Evolutionary conservation across 352 stramenopile genomes (phyloP).

Genomic region (Globisporangium nodosum): DNA sequence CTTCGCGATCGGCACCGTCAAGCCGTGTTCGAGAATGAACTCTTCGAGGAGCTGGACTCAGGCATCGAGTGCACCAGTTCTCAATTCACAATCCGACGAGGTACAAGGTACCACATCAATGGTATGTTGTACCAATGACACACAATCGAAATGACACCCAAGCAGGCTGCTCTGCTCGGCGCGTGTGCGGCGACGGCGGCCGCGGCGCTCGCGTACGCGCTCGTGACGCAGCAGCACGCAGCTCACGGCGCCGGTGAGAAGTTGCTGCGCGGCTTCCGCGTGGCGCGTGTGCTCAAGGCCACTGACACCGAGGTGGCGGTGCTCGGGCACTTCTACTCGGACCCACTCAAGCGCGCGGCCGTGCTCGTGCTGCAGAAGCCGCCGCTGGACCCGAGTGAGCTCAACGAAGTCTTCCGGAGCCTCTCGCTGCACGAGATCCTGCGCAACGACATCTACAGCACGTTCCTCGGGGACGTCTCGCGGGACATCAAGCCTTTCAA

Average conservation of each 20-base stretch:
- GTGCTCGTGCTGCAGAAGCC: constrained; percentile 70
- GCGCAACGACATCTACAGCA: constrained; percentile 82
- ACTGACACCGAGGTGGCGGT: constrained; percentile 61
- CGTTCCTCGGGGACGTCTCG: constrained; percentile 61
- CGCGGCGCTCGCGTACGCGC: constrained; percentile 22
- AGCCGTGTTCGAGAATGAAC: too few relatives aligned
- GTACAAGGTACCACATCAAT: too few relatives aligned
- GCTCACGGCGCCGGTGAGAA: constrained; percentile 24
- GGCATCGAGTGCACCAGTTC: too few relatives aligned
- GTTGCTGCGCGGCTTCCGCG: constrained; percentile 47
- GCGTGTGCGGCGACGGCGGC: constrained; percentile 22
- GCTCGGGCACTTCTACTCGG: constrained; percentile 62
- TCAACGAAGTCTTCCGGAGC: constrained; percentile 33
- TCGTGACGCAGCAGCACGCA: constrained; percentile 25
- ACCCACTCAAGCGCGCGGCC: constrained; percentile 49
- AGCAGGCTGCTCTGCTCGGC: constrained; percentile 20
- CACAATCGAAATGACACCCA: background rate
- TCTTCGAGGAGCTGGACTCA: too few relatives aligned
- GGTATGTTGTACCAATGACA: too few relatives aligned
- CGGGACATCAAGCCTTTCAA: constrained; percentile 71
- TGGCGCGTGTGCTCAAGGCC: constrained; percentile 62
- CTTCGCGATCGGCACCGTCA: too few relatives aligned
- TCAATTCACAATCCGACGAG: too few relatives aligned
- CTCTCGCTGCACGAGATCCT: constrained; percentile 72
- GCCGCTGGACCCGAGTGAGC: constrained; percentile 40